These are phyloP conservation scores for Crotalaria pallida DNA, from an alignment of 306 rosid species.

Conservation along the genomic window DNA sequence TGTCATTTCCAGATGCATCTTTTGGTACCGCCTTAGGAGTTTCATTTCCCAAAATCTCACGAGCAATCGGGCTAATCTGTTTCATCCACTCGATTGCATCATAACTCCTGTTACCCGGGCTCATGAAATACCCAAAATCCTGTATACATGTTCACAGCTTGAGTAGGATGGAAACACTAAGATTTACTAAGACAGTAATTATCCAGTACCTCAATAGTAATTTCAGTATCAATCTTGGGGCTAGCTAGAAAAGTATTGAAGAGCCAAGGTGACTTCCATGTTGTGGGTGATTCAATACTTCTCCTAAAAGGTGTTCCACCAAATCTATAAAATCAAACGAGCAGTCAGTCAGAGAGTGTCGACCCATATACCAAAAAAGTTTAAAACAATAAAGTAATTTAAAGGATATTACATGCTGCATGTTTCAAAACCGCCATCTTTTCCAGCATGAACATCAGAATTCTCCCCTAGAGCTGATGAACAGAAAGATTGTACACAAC, in stretches of 20 bases:
- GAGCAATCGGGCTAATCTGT: slow-evolving; percentile 74
- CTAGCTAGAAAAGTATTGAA: slow-evolving; percentile 64
- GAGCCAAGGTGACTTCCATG: slow-evolving; percentile 97
- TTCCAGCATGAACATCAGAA: slow-evolving; percentile 34
- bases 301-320: slow-evolving; percentile 78
- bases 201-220: slow-evolving; percentile 74
- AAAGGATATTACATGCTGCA: slow-evolving; percentile 57
- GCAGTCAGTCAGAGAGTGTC: slow-evolving; percentile 14
- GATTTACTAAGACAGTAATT: background rate
- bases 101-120: slow-evolving; percentile 78
- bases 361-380: too few species aligned
- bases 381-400: background rate
- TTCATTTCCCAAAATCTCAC: slow-evolving; percentile 67
- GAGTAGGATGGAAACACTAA: background rate
- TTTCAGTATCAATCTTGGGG: slow-evolving; percentile 75
- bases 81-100: slow-evolving; percentile 92
- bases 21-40: slow-evolving; percentile 49
- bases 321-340: slow-evolving; percentile 49
- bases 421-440: slow-evolving; percentile 41
- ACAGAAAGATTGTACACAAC: slow-evolving; percentile 36
- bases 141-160: slow-evolving; percentile 25
- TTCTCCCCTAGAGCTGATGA: slow-evolving; percentile 42
- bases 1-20: slow-evolving; percentile 22
- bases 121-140: slow-evolving; percentile 82
- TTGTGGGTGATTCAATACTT: slow-evolving; percentile 93